Evolutionary conservation across 2,329 filamentous ascomycete species (phyloP).

Genomic region (Colletotrichum ledebouriae): DNA sequence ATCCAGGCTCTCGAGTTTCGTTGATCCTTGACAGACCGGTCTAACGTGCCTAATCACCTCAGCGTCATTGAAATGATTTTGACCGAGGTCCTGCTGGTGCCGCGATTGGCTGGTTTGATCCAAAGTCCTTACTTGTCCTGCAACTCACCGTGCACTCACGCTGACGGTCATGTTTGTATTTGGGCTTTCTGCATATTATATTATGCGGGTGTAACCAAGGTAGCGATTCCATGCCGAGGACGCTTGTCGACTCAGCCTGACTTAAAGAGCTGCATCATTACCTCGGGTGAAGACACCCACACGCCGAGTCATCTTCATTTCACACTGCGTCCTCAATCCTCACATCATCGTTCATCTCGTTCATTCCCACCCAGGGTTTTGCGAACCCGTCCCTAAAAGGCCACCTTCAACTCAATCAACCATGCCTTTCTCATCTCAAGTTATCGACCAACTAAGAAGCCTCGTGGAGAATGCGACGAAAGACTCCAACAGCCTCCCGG

Average conservation of each 20-base stretch:
- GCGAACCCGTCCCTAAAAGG: background rate
- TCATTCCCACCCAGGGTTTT: background rate
- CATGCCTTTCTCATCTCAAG: conserved; percentile 36
- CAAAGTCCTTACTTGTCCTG: no score
- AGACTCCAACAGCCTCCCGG: conserved; percentile 57
- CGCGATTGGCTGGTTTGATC: background rate
- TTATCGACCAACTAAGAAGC: conserved; percentile 28
- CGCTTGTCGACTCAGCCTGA: background rate
- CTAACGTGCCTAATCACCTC: background rate
- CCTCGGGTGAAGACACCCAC: conserved; percentile 11
- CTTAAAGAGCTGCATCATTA: background rate
- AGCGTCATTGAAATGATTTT: background rate
- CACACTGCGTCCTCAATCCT: background rate
- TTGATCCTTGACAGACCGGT: conserved; percentile 1
- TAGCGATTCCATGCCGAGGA: background rate
- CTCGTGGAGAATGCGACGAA: conserved; percentile 56
- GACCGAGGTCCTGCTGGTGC: conserved; percentile 1
- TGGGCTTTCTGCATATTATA: background rate
- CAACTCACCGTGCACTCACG: no score
- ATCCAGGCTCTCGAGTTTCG: background rate
- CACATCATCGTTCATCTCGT: conserved; percentile 15
- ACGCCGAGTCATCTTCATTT: background rate
- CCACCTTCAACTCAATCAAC: background rate
- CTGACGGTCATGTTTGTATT: no score
- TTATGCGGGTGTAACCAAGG: background rate